Evolutionary conservation across 495 filamentous ascomycete genomes (phyloP), one percentile per base, ranked within the genome.

Genomic region (Chaetomium fimeti): DNA sequence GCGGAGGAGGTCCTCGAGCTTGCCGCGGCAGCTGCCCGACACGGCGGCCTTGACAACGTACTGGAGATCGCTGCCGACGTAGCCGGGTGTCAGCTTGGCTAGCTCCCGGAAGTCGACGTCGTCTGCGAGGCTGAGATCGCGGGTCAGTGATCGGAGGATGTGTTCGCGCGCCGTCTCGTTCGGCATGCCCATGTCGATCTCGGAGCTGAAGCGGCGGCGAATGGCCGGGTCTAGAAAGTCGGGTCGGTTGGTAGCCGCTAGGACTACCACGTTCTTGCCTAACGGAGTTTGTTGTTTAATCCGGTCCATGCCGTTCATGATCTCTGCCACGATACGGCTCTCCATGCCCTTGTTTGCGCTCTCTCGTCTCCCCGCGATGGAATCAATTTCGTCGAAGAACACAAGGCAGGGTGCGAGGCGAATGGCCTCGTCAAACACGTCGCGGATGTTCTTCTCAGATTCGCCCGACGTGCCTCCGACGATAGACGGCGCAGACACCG

Each of bases 271-370:
- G 12, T 92, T 90, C 77, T 94, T 96, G 20, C 91, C 90, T 32
- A 71, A 87, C 11, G 91, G 91, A 65, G 89, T 88, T 45, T 91
- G 88, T 57, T 92, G 80, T 38, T 90, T 89, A 60, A 96, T 83
- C 56, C 92, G 87, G 66, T 92, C 90, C 88, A 92, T 89, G 67
- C 91, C 94, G 13, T 91, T 93, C 63, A 96, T 80, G 67, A 98
- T 85, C 75, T 97, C 93, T 2, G 93, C 91, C 22, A 98, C 93
- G 71, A 98, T 98, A 53, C 93, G 79, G 76, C 93, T 92, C 76
- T 98, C 93, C 93, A 98, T 98, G 71, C 96, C 92, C 68, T 92
- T 86, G 71, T 96, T 92, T n/a, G 93, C 91, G 69, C 86, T 93
- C 72, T 97, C 94, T 51, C 93, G 83, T 76, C 97, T 97, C 5